Conservation (phyloP, 345 rosid species). For the Rhizophora mangle region DNA sequence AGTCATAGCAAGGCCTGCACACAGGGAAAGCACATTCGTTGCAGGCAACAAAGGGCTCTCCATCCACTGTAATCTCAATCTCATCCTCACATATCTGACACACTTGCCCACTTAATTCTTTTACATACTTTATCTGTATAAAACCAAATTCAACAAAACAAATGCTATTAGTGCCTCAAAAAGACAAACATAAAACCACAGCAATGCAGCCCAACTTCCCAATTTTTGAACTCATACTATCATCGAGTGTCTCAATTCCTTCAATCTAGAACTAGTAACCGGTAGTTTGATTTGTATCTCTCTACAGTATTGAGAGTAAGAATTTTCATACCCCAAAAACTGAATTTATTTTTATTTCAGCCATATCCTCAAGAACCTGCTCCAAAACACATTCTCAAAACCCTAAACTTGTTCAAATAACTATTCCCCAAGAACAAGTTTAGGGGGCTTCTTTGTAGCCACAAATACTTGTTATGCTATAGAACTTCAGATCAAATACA, state of each 20-base stretch:
- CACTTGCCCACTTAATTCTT: slow-evolving; percentile 30
- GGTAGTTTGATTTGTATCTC: neutral
- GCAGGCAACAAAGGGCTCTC: slow-evolving; percentile 52
- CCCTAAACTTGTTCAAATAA: neutral
- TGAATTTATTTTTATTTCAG: neutral
- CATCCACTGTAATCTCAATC: slow-evolving; percentile 37
- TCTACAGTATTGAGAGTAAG: neutral
- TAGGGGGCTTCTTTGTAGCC: too few relatives aligned
- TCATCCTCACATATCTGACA: slow-evolving; percentile 55
- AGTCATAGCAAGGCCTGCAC: slow-evolving; percentile 56
- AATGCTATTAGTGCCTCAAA: slow-evolving; percentile 17
- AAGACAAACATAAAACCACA: neutral
- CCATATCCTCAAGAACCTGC: neutral
- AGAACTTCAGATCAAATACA: slow-evolving; percentile 5
- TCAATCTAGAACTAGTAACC: neutral
- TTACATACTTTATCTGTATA: slow-evolving; percentile 27
- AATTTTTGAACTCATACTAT: neutral
- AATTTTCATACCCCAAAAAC: neutral
- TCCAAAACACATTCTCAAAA: neutral
- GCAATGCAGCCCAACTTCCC: neutral
- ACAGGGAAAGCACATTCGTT: slow-evolving; percentile 62
- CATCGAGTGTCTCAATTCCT: neutral
- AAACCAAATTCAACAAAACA: slow-evolving; percentile 4
- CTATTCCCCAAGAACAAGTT: neutral
- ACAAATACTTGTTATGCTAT: neutral